phyloP scores from a whole-genome alignment of 352 stramenopile species.

The Phytopythium montanum region DNA sequence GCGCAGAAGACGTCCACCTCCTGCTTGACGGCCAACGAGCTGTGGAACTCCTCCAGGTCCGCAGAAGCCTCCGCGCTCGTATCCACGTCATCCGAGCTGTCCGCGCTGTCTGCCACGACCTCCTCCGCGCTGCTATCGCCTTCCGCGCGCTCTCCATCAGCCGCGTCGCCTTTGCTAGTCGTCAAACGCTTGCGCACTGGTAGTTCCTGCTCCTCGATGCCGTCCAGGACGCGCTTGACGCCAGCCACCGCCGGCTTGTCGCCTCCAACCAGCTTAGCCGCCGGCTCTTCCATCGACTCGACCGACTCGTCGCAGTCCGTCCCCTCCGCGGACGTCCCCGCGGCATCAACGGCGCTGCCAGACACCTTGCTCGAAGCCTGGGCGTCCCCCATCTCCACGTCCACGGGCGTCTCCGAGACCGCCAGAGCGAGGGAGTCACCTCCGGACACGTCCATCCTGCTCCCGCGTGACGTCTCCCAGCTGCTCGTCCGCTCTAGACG shows the following conservation, averaged over 20 bases:
- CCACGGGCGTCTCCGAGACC: background rate
- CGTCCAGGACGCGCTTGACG: conserved; percentile 1
- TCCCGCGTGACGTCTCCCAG: background rate
- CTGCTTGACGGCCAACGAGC: conserved; percentile 24
- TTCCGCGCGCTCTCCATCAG: background rate
- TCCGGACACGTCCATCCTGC: background rate
- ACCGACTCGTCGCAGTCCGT: conserved; percentile 10
- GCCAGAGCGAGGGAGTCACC: background rate
- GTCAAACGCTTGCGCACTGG: background rate
- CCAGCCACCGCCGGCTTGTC: background rate
- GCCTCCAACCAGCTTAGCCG: background rate
- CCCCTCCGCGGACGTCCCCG: background rate
- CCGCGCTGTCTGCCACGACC: conserved; percentile 11
- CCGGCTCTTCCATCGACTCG: conserved; percentile 3
- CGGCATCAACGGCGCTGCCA: background rate
- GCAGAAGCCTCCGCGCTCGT: conserved; percentile 23
- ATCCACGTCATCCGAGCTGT: conserved; percentile 32
- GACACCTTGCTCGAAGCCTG: background rate
- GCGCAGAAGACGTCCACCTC: conserved; percentile 63
- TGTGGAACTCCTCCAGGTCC: conserved; percentile 27
- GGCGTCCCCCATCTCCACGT: background rate
- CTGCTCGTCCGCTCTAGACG: background rate
- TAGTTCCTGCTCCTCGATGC: background rate
- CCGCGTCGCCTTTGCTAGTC: background rate
- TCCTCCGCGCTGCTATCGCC: conserved; percentile 11